Evolutionary conservation across 345 rosid species (phyloP).

Genomic region (Balakata baccata): DNA sequence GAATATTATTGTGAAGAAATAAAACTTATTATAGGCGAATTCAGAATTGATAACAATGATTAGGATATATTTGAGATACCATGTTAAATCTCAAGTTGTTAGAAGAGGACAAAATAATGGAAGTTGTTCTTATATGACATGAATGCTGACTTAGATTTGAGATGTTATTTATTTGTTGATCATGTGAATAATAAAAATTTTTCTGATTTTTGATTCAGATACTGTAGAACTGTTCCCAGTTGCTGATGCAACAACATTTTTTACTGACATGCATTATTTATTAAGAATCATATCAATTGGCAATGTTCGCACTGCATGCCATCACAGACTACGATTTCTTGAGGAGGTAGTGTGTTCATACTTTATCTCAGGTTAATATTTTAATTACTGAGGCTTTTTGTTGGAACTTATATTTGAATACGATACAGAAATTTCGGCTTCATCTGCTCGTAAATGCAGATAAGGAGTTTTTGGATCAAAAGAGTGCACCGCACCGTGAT

Average conservation of each 20-base stretch:
- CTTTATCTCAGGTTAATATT: slow-evolving; percentile 4
- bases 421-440: slow-evolving; percentile 50
- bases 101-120: not conserved
- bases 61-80: not conserved
- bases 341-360: slow-evolving; percentile 38
- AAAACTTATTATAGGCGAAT: not conserved
- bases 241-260: slow-evolving; percentile 43
- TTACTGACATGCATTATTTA: slow-evolving; percentile 52
- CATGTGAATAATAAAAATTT: slow-evolving; percentile 3
- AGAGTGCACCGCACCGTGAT: slow-evolving; percentile 58
- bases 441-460: slow-evolving; percentile 50
- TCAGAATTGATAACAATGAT: not conserved
- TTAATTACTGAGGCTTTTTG: slow-evolving; percentile 1
- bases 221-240: slow-evolving; percentile 47
- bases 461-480: slow-evolving; percentile 50
- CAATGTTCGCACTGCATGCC: slow-evolving; percentile 49
- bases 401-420: slow-evolving; percentile 24
- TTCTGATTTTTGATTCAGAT: slow-evolving; percentile 25
- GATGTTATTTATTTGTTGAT: not conserved
- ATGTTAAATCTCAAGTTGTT: not conserved
- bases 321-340: slow-evolving; percentile 48
- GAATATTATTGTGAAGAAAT: not conserved
- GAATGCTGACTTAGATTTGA: not conserved
- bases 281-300: slow-evolving; percentile 43
- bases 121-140: not conserved